phyloP scores from a whole-genome alignment of 2,329 filamentous ascomycete genomes.

The Cordyceps cateniannulata region DNA sequence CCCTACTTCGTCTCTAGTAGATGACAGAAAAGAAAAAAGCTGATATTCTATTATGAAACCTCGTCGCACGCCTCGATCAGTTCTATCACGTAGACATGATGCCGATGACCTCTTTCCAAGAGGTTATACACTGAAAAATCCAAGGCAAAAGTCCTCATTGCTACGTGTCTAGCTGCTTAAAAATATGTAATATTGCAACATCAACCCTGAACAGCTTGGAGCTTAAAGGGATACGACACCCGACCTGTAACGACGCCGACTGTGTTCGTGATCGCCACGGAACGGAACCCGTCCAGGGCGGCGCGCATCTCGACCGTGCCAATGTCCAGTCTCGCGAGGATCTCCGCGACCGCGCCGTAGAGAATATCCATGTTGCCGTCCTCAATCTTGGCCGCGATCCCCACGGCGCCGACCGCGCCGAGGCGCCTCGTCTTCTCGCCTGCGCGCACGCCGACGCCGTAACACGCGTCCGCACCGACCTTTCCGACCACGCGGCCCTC shows the following conservation, averaged over 20 bases:
- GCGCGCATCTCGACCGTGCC: conserved; percentile 25
- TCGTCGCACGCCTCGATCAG: too few species aligned
- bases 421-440: conserved; percentile 30
- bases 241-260: conserved; percentile 30
- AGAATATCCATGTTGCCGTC: conserved; percentile 39
- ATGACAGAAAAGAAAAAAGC: too few species aligned
- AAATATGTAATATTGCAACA: not conserved
- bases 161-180: too few species aligned
- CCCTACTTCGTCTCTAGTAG: too few species aligned
- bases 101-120: too few species aligned
- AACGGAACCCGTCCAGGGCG: conserved; percentile 27
- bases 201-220: not conserved
- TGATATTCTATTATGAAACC: too few species aligned
- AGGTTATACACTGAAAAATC: too few species aligned
- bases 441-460: conserved; percentile 36
- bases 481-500: conserved; percentile 36
- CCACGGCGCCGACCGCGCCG: conserved; percentile 31
- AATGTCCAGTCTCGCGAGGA: conserved; percentile 36
- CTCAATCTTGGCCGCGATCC: conserved; percentile 42
- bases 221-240: conserved; percentile 2
- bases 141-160: too few species aligned
- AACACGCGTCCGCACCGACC: conserved; percentile 42
- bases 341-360: conserved; percentile 36
- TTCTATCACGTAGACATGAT: too few species aligned
- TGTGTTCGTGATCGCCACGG: conserved; percentile 30